These are phyloP conservation scores for Fraxinus dipetala DNA, from an alignment of 305 asterid genomes.

Conservation along the genomic window DNA sequence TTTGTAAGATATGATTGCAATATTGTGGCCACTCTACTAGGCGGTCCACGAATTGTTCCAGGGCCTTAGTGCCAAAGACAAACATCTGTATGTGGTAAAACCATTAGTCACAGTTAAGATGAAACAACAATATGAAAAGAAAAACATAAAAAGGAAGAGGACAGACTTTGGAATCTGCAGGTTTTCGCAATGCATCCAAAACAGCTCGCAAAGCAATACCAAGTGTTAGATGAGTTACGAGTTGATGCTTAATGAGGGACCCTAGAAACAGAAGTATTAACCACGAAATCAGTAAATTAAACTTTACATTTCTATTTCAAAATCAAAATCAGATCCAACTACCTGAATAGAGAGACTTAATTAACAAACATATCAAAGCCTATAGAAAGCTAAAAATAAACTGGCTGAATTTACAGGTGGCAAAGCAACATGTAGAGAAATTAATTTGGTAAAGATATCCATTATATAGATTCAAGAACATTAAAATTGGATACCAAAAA, in stretches of 20 bases:
- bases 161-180: constrained; percentile 89
- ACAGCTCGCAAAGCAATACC: constrained; percentile 98
- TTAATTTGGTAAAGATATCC: background rate
- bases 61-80: constrained; percentile 84
- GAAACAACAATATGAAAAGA: constrained; percentile 6
- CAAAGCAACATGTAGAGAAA: constrained; percentile 12
- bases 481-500: background rate
- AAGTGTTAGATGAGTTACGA: constrained; percentile 86
- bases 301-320: background rate
- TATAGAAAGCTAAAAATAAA: constrained; percentile 13
- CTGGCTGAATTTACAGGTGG: background rate
- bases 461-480: background rate
- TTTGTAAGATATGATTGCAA: constrained; percentile 95
- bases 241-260: constrained; percentile 88
- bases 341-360: background rate
- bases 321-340: background rate
- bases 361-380: constrained; percentile 5
- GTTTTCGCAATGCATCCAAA: constrained; percentile 93
- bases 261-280: constrained; percentile 49
- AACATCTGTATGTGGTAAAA: constrained; percentile 66
- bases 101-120: constrained; percentile 19
- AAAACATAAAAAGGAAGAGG: constrained; percentile 6
- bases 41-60: constrained; percentile 96
- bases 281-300: background rate
- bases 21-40: constrained; percentile 98